A percentile compares a stretch with the other conserved stretches of the same genome.
phyloP scores from a whole-genome alignment of 2,329 filamentous ascomycete genomes.

The Aspergillus hortae region DNA sequence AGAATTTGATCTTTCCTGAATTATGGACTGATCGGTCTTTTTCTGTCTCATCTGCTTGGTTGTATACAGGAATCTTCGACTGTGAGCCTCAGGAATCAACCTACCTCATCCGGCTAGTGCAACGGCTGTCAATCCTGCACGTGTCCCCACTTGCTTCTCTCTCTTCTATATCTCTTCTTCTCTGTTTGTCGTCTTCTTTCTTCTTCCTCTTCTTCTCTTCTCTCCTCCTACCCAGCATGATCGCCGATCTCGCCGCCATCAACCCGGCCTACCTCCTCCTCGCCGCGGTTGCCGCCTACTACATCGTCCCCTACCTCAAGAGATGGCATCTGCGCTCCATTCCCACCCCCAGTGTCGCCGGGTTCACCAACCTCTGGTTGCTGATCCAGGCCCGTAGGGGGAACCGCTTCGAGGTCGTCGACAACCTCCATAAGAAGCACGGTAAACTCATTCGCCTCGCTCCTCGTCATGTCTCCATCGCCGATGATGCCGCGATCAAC shows the following conservation, averaged over 20 bases:
- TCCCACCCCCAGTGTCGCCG: constrained; percentile 52
- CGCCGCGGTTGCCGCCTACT: constrained; percentile 52
- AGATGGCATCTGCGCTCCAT: constrained; percentile 52
- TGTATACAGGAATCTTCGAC: not conserved
- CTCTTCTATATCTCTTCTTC: not conserved
- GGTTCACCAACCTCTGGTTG: constrained; percentile 78
- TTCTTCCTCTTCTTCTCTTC: not conserved
- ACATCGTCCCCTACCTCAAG: constrained; percentile 56
- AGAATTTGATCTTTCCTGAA: not conserved
- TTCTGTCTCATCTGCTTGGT: not conserved
- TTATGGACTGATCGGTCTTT: not conserved
- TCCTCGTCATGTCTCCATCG: constrained; percentile 78
- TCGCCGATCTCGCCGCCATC: constrained; percentile 22
- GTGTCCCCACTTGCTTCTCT: not conserved
- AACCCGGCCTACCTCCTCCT: constrained; percentile 42
- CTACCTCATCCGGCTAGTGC: constrained; percentile 7
- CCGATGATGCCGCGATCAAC: constrained; percentile 73
- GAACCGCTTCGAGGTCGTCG: constrained; percentile 60
- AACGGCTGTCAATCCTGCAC: constrained; percentile 1
- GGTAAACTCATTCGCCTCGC: constrained; percentile 80
- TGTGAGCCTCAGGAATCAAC: not conserved
- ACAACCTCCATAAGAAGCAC: constrained; percentile 69
- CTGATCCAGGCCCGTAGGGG: constrained; percentile 64
- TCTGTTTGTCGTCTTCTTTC: not conserved
- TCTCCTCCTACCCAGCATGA: constrained; percentile 18